Conservation (phyloP, 192 early-diverging fungal species). For the Rhizophagus prolifer region DNA sequence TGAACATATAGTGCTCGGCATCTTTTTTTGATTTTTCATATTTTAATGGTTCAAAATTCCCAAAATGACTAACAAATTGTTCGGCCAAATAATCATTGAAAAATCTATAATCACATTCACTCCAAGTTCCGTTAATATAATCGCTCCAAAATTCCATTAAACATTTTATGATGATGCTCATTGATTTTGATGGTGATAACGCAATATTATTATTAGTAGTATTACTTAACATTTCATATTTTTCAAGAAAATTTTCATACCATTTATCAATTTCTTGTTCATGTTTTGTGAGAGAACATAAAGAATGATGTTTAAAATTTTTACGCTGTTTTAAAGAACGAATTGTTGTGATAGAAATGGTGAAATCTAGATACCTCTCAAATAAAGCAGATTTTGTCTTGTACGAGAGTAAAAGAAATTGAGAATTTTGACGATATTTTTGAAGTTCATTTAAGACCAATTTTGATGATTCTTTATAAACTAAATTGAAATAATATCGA, state of each 20-base stretch:
- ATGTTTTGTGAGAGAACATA: neutral
- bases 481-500: neutral
- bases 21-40: neutral
- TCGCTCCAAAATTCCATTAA: neutral
- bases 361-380: neutral
- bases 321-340: neutral
- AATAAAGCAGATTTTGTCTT: neutral
- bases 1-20: neutral
- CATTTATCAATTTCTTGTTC: neutral
- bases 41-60: neutral
- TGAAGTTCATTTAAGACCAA: neutral
- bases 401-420: neutral
- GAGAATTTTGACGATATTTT: neutral
- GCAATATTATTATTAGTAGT: neutral
- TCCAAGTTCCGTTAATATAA: neutral
- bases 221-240: neutral
- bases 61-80: neutral
- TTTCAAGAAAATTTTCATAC: neutral
- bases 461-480: conserved; percentile 21
- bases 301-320: neutral
- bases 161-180: neutral
- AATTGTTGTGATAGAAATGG: neutral
- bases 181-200: neutral
- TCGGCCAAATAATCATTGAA: neutral
- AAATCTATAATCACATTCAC: neutral